Conservation (phyloP, 805 yeast species). For the Lachancea quebecensis region DNA sequence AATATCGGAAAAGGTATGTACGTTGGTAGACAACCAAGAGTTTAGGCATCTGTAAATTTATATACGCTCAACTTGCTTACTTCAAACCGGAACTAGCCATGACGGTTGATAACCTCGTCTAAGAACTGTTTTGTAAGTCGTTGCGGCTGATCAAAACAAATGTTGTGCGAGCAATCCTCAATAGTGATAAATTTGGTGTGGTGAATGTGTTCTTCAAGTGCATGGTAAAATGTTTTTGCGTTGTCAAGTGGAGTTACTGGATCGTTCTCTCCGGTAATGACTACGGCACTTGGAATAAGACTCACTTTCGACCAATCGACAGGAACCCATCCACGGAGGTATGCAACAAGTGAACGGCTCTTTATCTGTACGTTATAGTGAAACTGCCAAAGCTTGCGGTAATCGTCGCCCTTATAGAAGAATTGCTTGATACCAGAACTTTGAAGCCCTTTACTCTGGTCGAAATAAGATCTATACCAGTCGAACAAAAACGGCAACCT, state of each 20-base stretch:
- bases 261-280: conserved; percentile 25
- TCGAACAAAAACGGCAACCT: conserved; percentile 24
- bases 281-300: conserved; percentile 3
- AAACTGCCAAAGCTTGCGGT: conserved; percentile 26
- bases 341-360: conserved; percentile 24
- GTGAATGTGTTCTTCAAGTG: conserved; percentile 6
- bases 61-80: background rate
- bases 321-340: conserved; percentile 28
- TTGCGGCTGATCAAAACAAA: conserved; percentile 23
- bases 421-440: conserved; percentile 28
- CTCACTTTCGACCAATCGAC: conserved; percentile 17
- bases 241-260: conserved; percentile 18
- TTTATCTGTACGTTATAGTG: conserved; percentile 25
- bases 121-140: conserved; percentile 5
- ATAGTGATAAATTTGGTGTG: conserved; percentile 10
- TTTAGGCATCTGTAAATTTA: conserved; percentile 1
- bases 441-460: conserved; percentile 26
- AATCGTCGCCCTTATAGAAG: conserved; percentile 17
- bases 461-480: conserved; percentile 24
- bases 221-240: conserved; percentile 7
- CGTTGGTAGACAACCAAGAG: no score
- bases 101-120: conserved; percentile 1
- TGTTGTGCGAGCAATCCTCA: conserved; percentile 23
- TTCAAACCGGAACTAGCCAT: background rate
- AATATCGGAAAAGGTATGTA: background rate